Percentiles rank a stretch among this genome's conserved stretches.
Conservation (phyloP, 2,329 filamentous ascomycete genomes). For the Claviceps maximensis region DNA sequence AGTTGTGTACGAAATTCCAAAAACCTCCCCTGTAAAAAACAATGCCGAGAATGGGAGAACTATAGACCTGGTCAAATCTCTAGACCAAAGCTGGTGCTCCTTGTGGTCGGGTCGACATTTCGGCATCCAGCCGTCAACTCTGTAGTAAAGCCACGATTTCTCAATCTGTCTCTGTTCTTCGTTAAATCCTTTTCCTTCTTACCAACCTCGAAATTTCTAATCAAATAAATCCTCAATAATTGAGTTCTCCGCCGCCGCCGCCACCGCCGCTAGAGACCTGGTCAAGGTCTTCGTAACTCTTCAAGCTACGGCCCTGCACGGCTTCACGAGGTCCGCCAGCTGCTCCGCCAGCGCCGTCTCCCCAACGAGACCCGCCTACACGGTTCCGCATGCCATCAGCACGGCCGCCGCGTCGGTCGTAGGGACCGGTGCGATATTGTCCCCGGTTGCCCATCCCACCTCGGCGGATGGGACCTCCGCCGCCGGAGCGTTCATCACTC, state of each 20-base stretch:
- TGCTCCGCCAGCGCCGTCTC: constrained; percentile 62
- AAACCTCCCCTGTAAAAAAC: not conserved
- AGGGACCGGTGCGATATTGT: constrained; percentile 55
- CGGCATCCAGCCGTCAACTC: not conserved
- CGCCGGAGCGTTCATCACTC: constrained; percentile 42
- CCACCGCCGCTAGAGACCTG: constrained; percentile 60
- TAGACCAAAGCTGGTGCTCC: not conserved
- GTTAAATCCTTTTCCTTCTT: not conserved
- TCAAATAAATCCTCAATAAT: constrained; percentile 47
- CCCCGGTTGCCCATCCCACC: constrained; percentile 41
- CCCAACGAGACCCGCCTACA: constrained; percentile 47
- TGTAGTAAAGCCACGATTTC: not conserved
- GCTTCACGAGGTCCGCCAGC: constrained; percentile 80
- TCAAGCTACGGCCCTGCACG: constrained; percentile 80
- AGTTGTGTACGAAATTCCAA: not conserved
- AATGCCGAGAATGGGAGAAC: not conserved
- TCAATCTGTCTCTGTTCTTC: not conserved
- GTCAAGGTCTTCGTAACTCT: constrained; percentile 96
- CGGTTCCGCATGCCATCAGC: constrained; percentile 40
- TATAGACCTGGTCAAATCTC: not conserved
- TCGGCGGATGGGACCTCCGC: constrained; percentile 53
- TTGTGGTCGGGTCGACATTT: not conserved
- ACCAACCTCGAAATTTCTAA: constrained; percentile 11
- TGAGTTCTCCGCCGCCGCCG: constrained; percentile 69
- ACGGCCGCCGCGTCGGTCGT: constrained; percentile 53